A percentile compares a stretch with the other conserved stretches of the same genome.
Evolutionary conservation across 1,139 yeast species (phyloP).

Genomic region (Zygosaccharomyces pseudobailii): DNA sequence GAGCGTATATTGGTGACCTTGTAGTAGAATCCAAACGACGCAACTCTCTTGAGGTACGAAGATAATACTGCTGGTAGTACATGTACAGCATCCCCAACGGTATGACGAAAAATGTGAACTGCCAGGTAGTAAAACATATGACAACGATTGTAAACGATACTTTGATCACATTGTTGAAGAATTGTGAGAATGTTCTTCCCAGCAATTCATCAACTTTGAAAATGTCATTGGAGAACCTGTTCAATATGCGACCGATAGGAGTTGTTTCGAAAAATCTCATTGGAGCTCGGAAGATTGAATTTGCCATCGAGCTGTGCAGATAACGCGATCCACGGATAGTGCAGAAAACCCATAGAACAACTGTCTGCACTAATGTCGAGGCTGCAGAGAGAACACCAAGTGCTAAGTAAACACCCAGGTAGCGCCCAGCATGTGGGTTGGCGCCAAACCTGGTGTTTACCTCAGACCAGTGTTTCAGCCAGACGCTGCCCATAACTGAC

Average conservation of each 20-base stretch:
- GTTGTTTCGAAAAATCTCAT: constrained; percentile 97
- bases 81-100: constrained; percentile 72
- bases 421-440: constrained; percentile 66
- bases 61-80: constrained; percentile 83
- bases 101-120: constrained; percentile 61
- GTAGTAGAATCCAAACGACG: constrained; percentile 93
- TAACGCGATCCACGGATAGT: constrained; percentile 76
- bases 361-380: constrained; percentile 60
- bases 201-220: constrained; percentile 86
- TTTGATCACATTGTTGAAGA: constrained; percentile 64
- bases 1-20: constrained; percentile 90
- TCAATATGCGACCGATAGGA: constrained; percentile 90
- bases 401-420: constrained; percentile 69
- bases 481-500: constrained; percentile 64
- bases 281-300: constrained; percentile 81
- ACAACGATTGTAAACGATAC: constrained; percentile 82
- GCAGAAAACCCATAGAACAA: constrained; percentile 77
- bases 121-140: constrained; percentile 85
- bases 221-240: constrained; percentile 90
- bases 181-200: constrained; percentile 79
- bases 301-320: constrained; percentile 76
- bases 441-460: constrained; percentile 62
- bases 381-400: constrained; percentile 66
- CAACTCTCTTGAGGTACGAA: constrained; percentile 87
- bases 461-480: constrained; percentile 98